phyloP scores from a whole-genome alignment of 306 rosid species.

The Cucurbita pepo region DNA sequence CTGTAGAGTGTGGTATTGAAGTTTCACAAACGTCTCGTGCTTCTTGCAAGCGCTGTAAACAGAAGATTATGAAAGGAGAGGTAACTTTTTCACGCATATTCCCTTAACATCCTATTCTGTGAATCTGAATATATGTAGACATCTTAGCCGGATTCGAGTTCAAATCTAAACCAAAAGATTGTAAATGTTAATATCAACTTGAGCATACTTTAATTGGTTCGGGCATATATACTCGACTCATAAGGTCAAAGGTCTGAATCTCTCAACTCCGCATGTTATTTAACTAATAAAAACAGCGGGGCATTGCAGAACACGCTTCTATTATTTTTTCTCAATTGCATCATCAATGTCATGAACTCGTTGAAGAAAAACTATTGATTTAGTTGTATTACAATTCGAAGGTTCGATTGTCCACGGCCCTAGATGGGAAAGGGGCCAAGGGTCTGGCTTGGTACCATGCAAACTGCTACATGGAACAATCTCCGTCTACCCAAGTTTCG shows the following conservation, averaged over 20 bases:
- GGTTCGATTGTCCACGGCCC: conserved; percentile 76
- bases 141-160: background rate
- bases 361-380: background rate
- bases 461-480: conserved; percentile 56
- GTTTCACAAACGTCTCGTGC: conserved; percentile 78
- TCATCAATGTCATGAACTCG: background rate
- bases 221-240: no score
- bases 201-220: no score
- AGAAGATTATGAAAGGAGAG: conserved; percentile 75
- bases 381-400: conserved; percentile 17
- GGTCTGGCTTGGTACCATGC: conserved; percentile 87
- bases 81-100: conserved; percentile 16
- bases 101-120: background rate
- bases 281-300: background rate
- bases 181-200: no score
- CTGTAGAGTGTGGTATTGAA: conserved; percentile 38
- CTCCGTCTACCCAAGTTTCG: conserved; percentile 49
- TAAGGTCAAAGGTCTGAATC: no score
- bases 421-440: conserved; percentile 67
- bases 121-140: background rate
- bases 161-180: background rate
- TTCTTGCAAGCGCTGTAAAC: conserved; percentile 50
- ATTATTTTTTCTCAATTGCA: background rate
- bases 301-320: background rate
- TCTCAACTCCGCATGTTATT: no score